Conservation (phyloP, 78 protist genomes). For the Guillardia theta region DNA sequence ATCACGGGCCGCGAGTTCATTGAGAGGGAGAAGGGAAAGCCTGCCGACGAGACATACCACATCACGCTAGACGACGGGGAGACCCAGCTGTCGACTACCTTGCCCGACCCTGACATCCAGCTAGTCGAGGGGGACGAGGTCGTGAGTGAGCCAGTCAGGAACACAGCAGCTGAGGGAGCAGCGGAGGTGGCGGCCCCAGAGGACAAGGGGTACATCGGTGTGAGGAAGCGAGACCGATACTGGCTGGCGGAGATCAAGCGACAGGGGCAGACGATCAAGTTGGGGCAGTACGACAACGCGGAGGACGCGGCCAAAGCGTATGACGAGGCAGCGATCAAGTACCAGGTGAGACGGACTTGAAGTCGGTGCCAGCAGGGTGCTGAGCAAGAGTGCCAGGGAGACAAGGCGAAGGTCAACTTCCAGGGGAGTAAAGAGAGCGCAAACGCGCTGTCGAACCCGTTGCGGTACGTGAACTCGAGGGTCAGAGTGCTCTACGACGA, state of each 20-base stretch:
- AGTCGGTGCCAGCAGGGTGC: neutral
- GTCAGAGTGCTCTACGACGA: slow-evolving; percentile 8
- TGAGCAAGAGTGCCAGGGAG: neutral
- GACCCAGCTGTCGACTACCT: neutral
- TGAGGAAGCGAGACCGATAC: neutral
- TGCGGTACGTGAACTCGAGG: neutral
- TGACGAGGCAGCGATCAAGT: neutral
- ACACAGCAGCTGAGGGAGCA: too few relatives aligned
- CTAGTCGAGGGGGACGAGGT: neutral
- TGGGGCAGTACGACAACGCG: neutral
- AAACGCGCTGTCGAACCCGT: too few relatives aligned
- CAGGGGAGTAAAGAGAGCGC: neutral
- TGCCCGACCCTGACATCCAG: neutral
- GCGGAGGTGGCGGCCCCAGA: too few relatives aligned
- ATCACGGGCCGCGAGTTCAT: neutral
- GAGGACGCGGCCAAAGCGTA: neutral
- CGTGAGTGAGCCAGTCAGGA: too few relatives aligned
- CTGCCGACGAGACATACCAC: neutral
- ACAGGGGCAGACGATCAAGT: neutral
- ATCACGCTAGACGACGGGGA: neutral
- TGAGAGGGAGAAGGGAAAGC: neutral
- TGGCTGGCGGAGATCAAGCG: slow-evolving; percentile 22
- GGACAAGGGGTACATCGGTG: too few relatives aligned
- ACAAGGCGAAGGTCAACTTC: neutral
- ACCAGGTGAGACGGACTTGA: neutral